Percentiles rank a stretch among this genome's conserved stretches.
Conservation (phyloP, 148 eudicot species). For the Selenicereus undatus region DNA sequence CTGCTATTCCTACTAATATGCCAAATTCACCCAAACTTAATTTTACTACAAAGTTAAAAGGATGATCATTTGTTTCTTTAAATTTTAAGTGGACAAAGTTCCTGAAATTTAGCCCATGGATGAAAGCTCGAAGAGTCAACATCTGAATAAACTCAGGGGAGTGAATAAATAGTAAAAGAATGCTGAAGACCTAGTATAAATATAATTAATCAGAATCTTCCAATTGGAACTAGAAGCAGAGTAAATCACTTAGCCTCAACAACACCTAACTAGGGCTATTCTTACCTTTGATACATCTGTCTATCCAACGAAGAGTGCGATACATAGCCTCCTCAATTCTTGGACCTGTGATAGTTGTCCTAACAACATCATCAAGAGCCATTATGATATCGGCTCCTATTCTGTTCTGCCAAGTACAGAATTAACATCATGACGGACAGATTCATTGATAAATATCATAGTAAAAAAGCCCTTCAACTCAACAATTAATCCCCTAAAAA, state of each 20-base stretch:
- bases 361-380: slow-evolving; percentile 96
- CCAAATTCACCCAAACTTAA: background rate
- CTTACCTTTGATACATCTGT: slow-evolving; percentile 81
- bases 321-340: slow-evolving; percentile 94
- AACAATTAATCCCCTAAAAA: background rate
- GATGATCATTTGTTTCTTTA: background rate
- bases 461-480: background rate
- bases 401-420: slow-evolving; percentile 55
- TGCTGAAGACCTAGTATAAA: background rate
- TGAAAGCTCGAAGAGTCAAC: background rate
- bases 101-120: background rate
- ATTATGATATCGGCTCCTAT: slow-evolving; percentile 93
- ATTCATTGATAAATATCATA: background rate
- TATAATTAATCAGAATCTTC: background rate
- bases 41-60: background rate
- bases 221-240: background rate
- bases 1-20: background rate
- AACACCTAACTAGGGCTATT: background rate
- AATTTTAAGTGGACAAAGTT: background rate
- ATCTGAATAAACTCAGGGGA: background rate
- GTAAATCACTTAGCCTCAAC: background rate
- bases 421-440: background rate
- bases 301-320: slow-evolving; percentile 94
- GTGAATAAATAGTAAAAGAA: background rate
- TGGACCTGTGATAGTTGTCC: slow-evolving; percentile 79